Conservation (phyloP, 768 basidiomycete genomes). For the Lentinula detonsa region DNA sequence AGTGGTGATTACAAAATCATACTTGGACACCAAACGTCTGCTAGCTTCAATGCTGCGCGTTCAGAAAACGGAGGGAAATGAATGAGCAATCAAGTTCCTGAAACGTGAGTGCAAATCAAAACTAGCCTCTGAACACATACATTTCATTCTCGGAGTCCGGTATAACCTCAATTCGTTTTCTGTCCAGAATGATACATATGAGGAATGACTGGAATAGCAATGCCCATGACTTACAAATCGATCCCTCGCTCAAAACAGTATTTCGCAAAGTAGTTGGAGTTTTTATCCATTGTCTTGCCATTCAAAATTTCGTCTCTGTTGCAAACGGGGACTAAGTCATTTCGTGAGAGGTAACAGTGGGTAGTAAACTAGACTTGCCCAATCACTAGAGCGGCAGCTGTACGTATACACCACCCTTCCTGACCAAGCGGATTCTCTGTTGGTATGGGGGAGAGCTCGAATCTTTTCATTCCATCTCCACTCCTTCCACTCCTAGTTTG, state of each 20-base stretch:
- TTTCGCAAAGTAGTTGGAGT: slow-evolving; percentile 82
- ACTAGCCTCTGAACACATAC: slow-evolving; percentile 32
- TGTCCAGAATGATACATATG: slow-evolving; percentile 21
- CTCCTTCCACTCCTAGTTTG: slow-evolving; percentile 3
- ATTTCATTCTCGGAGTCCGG: slow-evolving; percentile 89
- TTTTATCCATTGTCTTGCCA: slow-evolving; percentile 81
- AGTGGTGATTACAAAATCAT: slow-evolving; percentile 87
- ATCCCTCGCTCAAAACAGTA: slow-evolving; percentile 87
- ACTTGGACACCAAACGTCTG: slow-evolving; percentile 67
- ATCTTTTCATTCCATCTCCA: slow-evolving; percentile 15
- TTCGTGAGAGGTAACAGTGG: neutral
- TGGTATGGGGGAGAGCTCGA: slow-evolving; percentile 52
- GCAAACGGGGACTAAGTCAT: neutral
- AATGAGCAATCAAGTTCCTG: neutral
- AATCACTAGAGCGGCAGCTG: slow-evolving; percentile 71
- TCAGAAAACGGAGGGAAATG: neutral
- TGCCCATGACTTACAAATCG: slow-evolving; percentile 37
- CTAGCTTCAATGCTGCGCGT: slow-evolving; percentile 73
- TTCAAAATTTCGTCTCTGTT: slow-evolving; percentile 86
- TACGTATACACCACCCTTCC: slow-evolving; percentile 64
- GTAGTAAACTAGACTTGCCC: slow-evolving; percentile 42
- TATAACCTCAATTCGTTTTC: slow-evolving; percentile 87
- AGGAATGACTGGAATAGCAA: slow-evolving; percentile 10
- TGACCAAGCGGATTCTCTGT: slow-evolving; percentile 58
- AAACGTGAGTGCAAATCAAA: neutral